Evolutionary conservation across 148 eudicot genomes (phyloP), one percentile per base, ranked within the genome.

Genomic region (Rhododendron kiyosumense): DNA sequence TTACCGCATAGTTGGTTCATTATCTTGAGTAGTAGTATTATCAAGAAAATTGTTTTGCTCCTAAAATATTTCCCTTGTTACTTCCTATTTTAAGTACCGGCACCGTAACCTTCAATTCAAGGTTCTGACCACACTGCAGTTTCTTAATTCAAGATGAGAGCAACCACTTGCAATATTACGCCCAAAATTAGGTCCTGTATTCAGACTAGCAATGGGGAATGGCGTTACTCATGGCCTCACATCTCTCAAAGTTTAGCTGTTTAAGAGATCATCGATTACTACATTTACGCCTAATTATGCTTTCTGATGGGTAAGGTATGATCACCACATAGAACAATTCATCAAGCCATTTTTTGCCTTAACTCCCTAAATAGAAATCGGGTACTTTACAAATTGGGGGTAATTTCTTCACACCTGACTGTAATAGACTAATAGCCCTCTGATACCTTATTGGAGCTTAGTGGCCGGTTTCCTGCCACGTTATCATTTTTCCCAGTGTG

Each of bases 301-400:
- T 65, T n/a, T 65, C 32, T 67, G 14, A 67, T 67, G 32, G 11
- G 13, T 24, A 61, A 65, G 67, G 67, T 7, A 61, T 61, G 67
- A 61, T 61, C 67, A 61, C 67, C 0, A 6, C 10, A 61, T 61
- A 22, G 26, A 24, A 61, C 8, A 1, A 57, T 78, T 78, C 81
- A 43, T 78, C 81, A 78, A 78, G 28, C 32, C 81, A 43, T 78
- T 78, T 78, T 78, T 78, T 1, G 7, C 57, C 57, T 45, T 24
- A 78, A 78, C 81, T 78, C 81, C 81, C 57, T 78, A n/a, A 46
- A 78, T 78, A 78, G 81, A 5, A 43, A 78, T 20, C n/a, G 28
- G 52, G 81, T 78, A 45, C 52, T 78, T 45, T 38, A 78, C 81
- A 78, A 78, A 45, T 78, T 7, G 4, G 26, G 51, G 81, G 28